These are phyloP conservation scores for Prunus armeniaca DNA, from an alignment of 306 rosid genomes.

Conservation along the genomic window DNA sequence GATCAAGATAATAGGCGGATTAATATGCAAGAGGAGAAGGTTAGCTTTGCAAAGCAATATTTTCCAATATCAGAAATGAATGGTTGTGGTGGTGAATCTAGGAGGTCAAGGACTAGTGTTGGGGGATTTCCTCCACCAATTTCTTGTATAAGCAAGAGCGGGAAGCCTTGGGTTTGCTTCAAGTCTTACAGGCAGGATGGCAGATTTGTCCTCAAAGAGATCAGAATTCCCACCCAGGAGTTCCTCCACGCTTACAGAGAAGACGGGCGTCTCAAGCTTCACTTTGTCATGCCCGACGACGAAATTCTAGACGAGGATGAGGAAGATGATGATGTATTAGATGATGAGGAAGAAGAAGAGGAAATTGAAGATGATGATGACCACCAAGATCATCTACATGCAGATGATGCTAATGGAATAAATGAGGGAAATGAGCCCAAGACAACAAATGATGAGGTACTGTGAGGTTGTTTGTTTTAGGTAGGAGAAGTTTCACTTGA, in stretches of 20 bases:
- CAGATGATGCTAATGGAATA: neutral
- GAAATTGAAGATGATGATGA: conserved; percentile 15
- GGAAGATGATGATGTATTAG: conserved; percentile 8
- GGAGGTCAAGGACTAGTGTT: conserved; percentile 42
- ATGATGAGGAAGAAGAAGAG: neutral
- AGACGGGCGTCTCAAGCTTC: conserved; percentile 71
- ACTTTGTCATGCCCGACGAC: conserved; percentile 51
- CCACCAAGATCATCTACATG: neutral
- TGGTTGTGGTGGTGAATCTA: conserved; percentile 33
- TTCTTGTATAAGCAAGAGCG: conserved; percentile 62
- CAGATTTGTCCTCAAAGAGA: conserved; percentile 66
- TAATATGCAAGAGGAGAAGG: conserved; percentile 21
- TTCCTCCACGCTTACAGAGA: conserved; percentile 76
- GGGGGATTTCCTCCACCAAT: conserved; percentile 84
- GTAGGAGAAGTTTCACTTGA: neutral
- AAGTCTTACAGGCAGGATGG: conserved; percentile 62
- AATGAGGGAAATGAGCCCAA: neutral
- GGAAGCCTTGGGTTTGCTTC: conserved; percentile 74
- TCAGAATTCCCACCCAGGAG: conserved; percentile 61
- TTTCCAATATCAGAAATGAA: conserved; percentile 1
- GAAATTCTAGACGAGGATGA: conserved; percentile 18
- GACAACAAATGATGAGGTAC: conserved; percentile 1
- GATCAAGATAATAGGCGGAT: conserved; percentile 1
- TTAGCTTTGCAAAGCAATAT: conserved; percentile 15
- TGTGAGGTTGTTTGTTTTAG: conserved; percentile 1